These are phyloP conservation scores for Vigna hirtella DNA, from an alignment of 306 rosid genomes.

Conservation along the genomic window DNA sequence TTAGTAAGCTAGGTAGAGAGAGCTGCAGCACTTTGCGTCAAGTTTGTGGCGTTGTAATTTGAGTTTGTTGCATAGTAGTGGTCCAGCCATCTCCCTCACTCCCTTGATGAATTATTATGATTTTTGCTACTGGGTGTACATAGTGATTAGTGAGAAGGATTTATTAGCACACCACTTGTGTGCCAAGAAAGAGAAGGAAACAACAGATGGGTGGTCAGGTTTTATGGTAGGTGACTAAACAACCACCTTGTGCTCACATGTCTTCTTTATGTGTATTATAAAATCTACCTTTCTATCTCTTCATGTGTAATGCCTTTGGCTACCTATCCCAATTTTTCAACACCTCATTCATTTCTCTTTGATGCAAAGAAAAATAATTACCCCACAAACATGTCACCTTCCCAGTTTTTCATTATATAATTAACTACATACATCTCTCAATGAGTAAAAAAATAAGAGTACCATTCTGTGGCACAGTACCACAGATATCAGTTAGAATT, in stretches of 20 bases:
- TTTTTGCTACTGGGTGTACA: conserved; percentile 40
- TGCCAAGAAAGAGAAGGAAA: conserved; percentile 53
- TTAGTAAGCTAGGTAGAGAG: conserved; percentile 1
- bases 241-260: conserved; percentile 85
- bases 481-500: conserved; percentile 36
- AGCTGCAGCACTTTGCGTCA: conserved; percentile 40
- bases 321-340: conserved; percentile 58
- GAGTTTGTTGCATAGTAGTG: conserved; percentile 39
- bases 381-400: conserved; percentile 55
- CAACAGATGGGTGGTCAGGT: conserved; percentile 71
- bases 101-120: conserved; percentile 47
- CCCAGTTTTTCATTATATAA: conserved; percentile 42
- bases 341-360: conserved; percentile 71
- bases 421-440: conserved; percentile 19
- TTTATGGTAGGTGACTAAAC: conserved; percentile 97
- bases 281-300: conserved; percentile 51
- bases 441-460: conserved; percentile 10
- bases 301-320: conserved; percentile 49
- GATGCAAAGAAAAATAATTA: conserved; percentile 60
- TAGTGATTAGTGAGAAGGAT: conserved; percentile 54
- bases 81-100: conserved; percentile 50
- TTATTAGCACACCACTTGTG: conserved; percentile 59
- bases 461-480: conserved; percentile 28
- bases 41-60: conserved; percentile 38
- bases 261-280: conserved; percentile 60